These are phyloP conservation scores for Crithidia brevicula DNA, from an alignment of 208 protist species.

Conservation along the genomic window DNA sequence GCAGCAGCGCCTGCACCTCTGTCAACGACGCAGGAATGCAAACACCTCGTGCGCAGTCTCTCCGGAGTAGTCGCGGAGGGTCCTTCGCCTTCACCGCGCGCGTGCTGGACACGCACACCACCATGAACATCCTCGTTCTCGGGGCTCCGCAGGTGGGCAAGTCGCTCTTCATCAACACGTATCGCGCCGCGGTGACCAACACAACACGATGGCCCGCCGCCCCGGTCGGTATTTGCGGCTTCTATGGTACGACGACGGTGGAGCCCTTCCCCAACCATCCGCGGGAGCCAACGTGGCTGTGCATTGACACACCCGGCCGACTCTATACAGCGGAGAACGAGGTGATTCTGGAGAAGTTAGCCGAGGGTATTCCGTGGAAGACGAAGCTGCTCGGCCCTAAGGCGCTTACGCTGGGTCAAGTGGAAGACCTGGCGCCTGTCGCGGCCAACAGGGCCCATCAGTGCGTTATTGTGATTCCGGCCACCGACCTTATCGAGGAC, in stretches of 20 bases:
- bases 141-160: constrained; percentile 83
- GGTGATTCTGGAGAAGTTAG: constrained; percentile 51
- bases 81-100: constrained; percentile 31
- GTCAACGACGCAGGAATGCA: neutral
- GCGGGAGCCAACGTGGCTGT: constrained; percentile 69
- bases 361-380: constrained; percentile 74
- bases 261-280: constrained; percentile 76
- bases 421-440: constrained; percentile 45
- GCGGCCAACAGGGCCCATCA: constrained; percentile 70
- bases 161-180: constrained; percentile 80
- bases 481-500: constrained; percentile 78
- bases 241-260: constrained; percentile 76
- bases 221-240: constrained; percentile 78
- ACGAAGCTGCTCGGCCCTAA: constrained; percentile 54
- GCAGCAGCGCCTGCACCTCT: constrained; percentile 3
- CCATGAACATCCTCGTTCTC: constrained; percentile 79
- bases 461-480: constrained; percentile 73
- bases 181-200: constrained; percentile 60
- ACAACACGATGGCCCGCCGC: constrained; percentile 75
- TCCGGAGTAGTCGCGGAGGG: constrained; percentile 27
- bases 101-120: constrained; percentile 15
- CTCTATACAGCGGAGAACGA: constrained; percentile 52
- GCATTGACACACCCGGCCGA: constrained; percentile 81
- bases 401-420: constrained; percentile 35
- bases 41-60: constrained; percentile 14